phyloP scores from a whole-genome alignment of 768 basidiomycete genomes.

The Lepiota brunneoincarnata region DNA sequence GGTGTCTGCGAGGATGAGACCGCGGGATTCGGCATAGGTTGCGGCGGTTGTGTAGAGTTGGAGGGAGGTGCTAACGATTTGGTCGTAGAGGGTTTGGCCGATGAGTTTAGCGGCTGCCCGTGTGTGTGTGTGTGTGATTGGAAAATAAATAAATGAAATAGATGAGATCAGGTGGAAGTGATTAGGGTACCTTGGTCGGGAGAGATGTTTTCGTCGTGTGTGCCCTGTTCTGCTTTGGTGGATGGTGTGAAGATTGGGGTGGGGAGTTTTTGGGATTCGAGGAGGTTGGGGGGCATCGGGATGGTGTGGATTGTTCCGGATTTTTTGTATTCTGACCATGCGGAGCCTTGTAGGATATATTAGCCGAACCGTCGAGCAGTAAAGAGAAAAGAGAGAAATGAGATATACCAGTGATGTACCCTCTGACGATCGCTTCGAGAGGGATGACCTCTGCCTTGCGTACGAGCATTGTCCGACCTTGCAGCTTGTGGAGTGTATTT shows the following conservation, averaged over 20 bases:
- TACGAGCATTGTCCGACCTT: constrained; percentile 90
- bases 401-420: constrained; percentile 85
- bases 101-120: constrained; percentile 59
- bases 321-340: constrained; percentile 92
- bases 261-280: constrained; percentile 83
- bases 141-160: neutral
- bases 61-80: constrained; percentile 59
- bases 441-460: constrained; percentile 85
- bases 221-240: constrained; percentile 92
- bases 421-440: constrained; percentile 93
- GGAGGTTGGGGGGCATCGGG: constrained; percentile 64
- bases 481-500: constrained; percentile 74
- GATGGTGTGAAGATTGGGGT: constrained; percentile 93
- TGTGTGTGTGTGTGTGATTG: constrained; percentile 4
- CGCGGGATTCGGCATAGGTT: constrained; percentile 65
- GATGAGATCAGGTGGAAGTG: neutral
- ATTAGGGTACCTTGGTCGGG: constrained; percentile 61
- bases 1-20: constrained; percentile 94
- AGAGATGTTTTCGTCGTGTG: constrained; percentile 95
- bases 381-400: neutral
- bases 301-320: constrained; percentile 88
- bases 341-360: constrained; percentile 66
- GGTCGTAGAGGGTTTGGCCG: constrained; percentile 59
- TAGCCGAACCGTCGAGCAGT: too few relatives aligned
- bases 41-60: constrained; percentile 74